Evolutionary conservation across 2,329 filamentous ascomycete genomes (phyloP).

Genomic region (Exserohilum rostratum): DNA sequence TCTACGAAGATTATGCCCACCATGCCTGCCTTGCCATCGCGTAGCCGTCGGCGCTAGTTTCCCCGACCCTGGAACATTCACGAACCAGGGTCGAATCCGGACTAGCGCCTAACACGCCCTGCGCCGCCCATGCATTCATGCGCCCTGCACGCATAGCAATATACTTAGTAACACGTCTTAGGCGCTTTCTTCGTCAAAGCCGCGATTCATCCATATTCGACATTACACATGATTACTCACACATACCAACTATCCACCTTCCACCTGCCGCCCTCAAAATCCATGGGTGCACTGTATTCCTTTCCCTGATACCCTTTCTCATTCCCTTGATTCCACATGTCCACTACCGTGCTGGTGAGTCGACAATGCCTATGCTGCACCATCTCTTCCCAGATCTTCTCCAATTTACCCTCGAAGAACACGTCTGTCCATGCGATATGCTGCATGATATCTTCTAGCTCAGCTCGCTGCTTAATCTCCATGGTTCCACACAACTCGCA

Average conservation of each 20-base stretch:
- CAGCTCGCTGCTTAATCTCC: neutral
- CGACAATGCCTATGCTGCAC: neutral
- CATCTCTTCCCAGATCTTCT: constrained; percentile 10
- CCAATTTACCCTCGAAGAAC: constrained; percentile 19
- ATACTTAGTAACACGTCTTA: too few relatives aligned
- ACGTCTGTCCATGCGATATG: constrained; percentile 33
- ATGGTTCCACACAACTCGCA: constrained; percentile 15
- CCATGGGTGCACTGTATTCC: neutral
- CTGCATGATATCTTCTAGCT: constrained; percentile 19
- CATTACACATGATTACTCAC: neutral
- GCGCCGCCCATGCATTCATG: neutral
- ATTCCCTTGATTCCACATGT: neutral
- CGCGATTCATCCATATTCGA: too few relatives aligned
- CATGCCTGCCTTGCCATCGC: constrained; percentile 19
- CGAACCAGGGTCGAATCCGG: constrained; percentile 4
- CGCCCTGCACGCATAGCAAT: neutral
- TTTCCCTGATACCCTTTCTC: neutral
- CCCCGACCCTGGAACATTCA: constrained; percentile 15
- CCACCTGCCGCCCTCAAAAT: neutral
- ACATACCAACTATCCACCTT: neutral
- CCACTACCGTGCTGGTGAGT: neutral
- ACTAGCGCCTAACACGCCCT: constrained; percentile 2
- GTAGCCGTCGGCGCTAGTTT: constrained; percentile 9
- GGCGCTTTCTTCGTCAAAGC: too few relatives aligned
- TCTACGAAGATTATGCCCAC: constrained; percentile 19